Evolutionary conservation across 2,329 filamentous ascomycete species (phyloP), one percentile per base, ranked within the genome.

Genomic region (Botrytis medusae): DNA sequence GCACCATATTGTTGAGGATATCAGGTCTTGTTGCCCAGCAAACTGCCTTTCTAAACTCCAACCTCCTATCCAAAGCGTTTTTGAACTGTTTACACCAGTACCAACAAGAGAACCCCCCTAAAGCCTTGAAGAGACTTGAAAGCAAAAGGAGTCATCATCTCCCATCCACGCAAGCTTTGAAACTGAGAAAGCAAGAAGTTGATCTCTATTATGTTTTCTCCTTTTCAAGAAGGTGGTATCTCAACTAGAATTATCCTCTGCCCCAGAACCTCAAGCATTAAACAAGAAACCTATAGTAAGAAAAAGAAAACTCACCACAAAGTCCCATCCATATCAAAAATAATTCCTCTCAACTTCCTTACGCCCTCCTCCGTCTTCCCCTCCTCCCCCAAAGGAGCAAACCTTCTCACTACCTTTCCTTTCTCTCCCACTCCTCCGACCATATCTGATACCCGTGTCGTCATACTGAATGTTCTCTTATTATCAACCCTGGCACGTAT

Each of bases 321-420:
- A 37, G 95, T 99, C 5, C 95, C 95, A 82, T 99, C 95, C 76
- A 99, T 93, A 83, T 99, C 95, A 83, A 98, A 98, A 22, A 98
- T 86, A 2, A 92, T 83, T 5, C 90, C 90, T 74, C 85, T 85
- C 42, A 92, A 82, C 73, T 80, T 84, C 2, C 87, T 87, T 34
- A 72, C 57, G 14, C 81, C 78, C 14, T 54, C 32, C 6, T 7
- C 46, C 22, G 65, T 60, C 29, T 57, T 34, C 14, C 3, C 60
- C 10, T 81, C 82, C 32, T 81, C 79, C 73, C 83, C 84, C 67
- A 92, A 81, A 18, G 90, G 89, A 61, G 88, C 87, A 78, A 92
- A 92, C 46, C 84, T 85, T 76, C 84, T 76, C 25, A 77, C 34
- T n/a, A 32, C 8, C 40, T 25, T 25, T 34, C n/a, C n/a, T 44